Percentiles rank a stretch among this genome's conserved stretches.
These are phyloP conservation scores for Coleophoma crateriformis DNA, from an alignment of 2,329 filamentous ascomycete species.

Conservation along the genomic window DNA sequence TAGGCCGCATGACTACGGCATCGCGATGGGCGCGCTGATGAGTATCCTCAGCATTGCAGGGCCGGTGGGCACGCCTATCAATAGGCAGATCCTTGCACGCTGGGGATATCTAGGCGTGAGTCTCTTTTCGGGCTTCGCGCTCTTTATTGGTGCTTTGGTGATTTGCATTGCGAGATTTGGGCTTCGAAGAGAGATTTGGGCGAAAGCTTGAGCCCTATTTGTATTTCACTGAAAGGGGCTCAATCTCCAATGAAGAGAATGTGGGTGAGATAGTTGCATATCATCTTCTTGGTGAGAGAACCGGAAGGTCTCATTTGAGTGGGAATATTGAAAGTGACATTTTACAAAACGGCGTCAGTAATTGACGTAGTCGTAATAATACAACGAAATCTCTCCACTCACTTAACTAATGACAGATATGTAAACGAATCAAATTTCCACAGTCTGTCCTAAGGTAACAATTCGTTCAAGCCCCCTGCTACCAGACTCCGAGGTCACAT, in stretches of 20 bases:
- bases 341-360: too few relatives aligned
- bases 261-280: too few relatives aligned
- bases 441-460: not conserved
- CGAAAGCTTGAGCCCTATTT: slow-evolving; percentile 5
- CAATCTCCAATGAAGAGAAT: too few relatives aligned
- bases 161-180: slow-evolving; percentile 10
- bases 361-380: too few relatives aligned
- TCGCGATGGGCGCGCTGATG: slow-evolving; percentile 16
- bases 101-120: slow-evolving; percentile 15
- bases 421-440: too few relatives aligned
- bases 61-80: slow-evolving; percentile 17
- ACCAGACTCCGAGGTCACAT: not conserved
- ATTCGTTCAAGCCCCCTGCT: not conserved
- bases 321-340: too few relatives aligned
- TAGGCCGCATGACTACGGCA: slow-evolving; percentile 11
- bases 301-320: too few relatives aligned
- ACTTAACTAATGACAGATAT: too few relatives aligned
- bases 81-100: slow-evolving; percentile 11
- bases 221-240: too few relatives aligned
- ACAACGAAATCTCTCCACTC: too few relatives aligned
- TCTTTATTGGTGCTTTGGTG: slow-evolving; percentile 13
- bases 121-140: slow-evolving; percentile 15
- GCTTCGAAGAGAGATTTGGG: slow-evolving; percentile 7
- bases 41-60: slow-evolving; percentile 11
- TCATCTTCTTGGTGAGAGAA: too few relatives aligned